Base-by-base conservation (phyloP, 2,329 filamentous ascomycete species). In the Teratosphaeria viscida region DNA sequence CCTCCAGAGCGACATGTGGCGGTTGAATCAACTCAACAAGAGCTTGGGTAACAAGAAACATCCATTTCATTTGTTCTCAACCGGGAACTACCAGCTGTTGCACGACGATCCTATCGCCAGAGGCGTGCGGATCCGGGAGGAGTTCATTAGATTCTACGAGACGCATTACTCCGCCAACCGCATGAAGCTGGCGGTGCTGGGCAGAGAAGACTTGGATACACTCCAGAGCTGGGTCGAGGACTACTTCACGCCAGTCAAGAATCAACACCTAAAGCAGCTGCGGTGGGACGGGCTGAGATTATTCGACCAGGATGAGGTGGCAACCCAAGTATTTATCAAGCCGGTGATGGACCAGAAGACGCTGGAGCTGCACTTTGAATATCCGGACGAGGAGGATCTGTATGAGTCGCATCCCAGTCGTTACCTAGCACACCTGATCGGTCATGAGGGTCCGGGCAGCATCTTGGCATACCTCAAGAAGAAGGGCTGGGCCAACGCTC, bases 401-500 rank as follows among this genome's bases (percentile, higher is more conserved):
- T 92, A 85, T 72, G 87, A 92, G 69, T 85, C 86, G 7, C 89
- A 94, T 64, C 92, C 92, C 0, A 88, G 88, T 64, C 84, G 88
- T 62, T 96, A 96, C 70, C 85, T 96, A 61, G 88, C 88, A 68
- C 92, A 96, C 70, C 77, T 96, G 57, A 89, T 96, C 63, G 92
- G 92, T 4, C 92, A 96, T 67, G 92, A 96, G 73, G 91, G 92
- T 0, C 92, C 92, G 0, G 92, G 92, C 3, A 96, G 92, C 73
- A 88, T 96, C 68, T 85, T 96, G 76, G 86, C 91, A 2, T 91
- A 94, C 72, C 82, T 95, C 73, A 96, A 96, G 73, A 85, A 83
- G 29, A 94, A 92, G 74, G 92, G 92, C 7, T 95, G 91, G 89
- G 90, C 87, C 3, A 95, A 92, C 67, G 84, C 85, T 2, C 78